These are phyloP conservation scores for Rhipidocladum racemiflorum DNA, from an alignment of 176 grass and related monocot species.

Conservation along the genomic window DNA sequence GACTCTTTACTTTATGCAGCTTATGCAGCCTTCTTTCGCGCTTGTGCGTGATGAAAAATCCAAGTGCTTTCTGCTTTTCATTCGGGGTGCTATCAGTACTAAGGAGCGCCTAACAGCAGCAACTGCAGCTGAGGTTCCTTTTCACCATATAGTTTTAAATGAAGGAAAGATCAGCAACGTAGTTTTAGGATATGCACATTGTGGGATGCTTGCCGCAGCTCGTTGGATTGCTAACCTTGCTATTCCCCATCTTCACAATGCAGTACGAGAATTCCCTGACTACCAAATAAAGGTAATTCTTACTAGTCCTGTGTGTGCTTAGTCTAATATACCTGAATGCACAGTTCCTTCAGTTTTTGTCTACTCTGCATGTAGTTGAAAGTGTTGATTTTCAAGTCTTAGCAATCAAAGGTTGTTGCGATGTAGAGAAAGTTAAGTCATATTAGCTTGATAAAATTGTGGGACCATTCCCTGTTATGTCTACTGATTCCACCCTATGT, in stretches of 20 bases:
- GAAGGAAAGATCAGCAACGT: constrained; percentile 60
- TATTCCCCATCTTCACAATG: constrained; percentile 47
- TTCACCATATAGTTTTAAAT: constrained; percentile 70
- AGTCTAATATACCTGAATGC: background rate
- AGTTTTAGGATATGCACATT: constrained; percentile 79
- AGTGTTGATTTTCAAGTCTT: background rate
- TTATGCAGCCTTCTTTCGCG: constrained; percentile 81
- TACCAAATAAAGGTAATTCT: constrained; percentile 76
- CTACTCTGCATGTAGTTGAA: background rate
- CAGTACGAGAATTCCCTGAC: constrained; percentile 55
- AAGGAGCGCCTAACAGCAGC: constrained; percentile 82
- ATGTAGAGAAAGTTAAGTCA: background rate
- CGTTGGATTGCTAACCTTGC: constrained; percentile 61
- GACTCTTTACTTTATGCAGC: constrained; percentile 37
- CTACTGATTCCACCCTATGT: no score
- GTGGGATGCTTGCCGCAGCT: constrained; percentile 69
- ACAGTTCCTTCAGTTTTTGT: background rate
- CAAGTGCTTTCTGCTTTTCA: constrained; percentile 76
- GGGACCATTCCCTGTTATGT: background rate
- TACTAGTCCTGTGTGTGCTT: background rate
- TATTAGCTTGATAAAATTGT: background rate
- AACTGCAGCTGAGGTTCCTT: constrained; percentile 71
- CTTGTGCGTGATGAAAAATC: constrained; percentile 62
- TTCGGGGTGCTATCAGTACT: constrained; percentile 77
- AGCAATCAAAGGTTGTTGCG: background rate